Evolutionary conservation across 352 stramenopile species (phyloP).

Genomic region (Pythium volutum): DNA sequence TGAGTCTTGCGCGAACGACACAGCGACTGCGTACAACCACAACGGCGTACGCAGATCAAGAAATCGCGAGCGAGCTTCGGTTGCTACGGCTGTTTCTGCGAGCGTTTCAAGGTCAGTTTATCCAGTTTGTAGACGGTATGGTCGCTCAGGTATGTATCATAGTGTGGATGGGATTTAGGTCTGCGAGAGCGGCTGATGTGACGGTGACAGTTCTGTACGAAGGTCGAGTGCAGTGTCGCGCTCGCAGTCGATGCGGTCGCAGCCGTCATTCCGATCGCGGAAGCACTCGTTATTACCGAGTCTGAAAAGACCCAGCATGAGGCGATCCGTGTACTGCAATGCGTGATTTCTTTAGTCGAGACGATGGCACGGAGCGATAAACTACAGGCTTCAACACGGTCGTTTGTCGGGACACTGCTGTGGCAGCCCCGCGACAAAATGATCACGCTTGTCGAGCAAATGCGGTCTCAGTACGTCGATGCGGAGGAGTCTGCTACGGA

Average conservation of each 20-base stretch:
- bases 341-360: constrained; percentile 17
- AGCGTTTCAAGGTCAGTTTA: constrained; percentile 56
- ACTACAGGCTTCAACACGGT: constrained; percentile 21
- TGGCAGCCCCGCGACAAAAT: constrained; percentile 19
- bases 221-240: constrained; percentile 21
- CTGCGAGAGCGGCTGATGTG: not conserved
- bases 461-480: constrained; percentile 20
- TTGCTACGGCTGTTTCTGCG: constrained; percentile 55
- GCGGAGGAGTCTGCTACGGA: not conserved
- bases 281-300: not conserved
- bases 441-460: constrained; percentile 11
- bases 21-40: constrained; percentile 2
- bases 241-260: constrained; percentile 20
- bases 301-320: constrained; percentile 21
- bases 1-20: constrained; percentile 9
- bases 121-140: constrained; percentile 36
- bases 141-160: constrained; percentile 21
- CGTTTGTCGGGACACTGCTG: constrained; percentile 18
- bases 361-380: constrained; percentile 16
- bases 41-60: not conserved
- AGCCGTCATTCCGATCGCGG: constrained; percentile 17
- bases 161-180: not conserved
- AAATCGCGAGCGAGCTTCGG: constrained; percentile 27
- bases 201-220: not conserved
- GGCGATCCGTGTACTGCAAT: constrained; percentile 14